Conservation (phyloP, 1,284 basidiomycete species). For the Fomitopsis palustris region DNA sequence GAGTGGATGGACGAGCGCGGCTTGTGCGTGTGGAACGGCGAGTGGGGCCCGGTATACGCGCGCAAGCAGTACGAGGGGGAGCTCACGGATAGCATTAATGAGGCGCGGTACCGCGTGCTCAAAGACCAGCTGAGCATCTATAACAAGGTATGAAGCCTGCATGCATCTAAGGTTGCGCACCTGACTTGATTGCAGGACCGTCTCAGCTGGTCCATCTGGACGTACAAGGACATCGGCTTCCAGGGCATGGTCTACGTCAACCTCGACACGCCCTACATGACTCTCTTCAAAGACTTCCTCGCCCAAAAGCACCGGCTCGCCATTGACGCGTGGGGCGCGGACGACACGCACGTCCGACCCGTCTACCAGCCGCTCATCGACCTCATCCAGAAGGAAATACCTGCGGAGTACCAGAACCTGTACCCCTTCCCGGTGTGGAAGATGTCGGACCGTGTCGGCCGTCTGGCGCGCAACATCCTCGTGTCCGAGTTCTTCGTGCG, state of each 20-base stretch:
- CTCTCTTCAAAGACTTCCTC: slow-evolving; percentile 42
- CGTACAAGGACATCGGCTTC: slow-evolving; percentile 59
- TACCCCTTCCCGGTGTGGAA: slow-evolving; percentile 54
- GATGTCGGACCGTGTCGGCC: slow-evolving; percentile 41
- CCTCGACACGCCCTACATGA: slow-evolving; percentile 46
- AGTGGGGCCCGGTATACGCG: slow-evolving; percentile 71
- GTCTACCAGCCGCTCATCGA: slow-evolving; percentile 57
- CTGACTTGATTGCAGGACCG: slow-evolving; percentile 25
- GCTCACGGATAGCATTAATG: slow-evolving; percentile 61
- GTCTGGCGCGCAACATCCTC: slow-evolving; percentile 57
- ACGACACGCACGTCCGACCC: slow-evolving; percentile 49
- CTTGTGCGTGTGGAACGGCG: slow-evolving; percentile 75
- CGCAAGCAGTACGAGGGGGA: slow-evolving; percentile 54
- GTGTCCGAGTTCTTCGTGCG: slow-evolving; percentile 59
- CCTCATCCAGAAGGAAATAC: slow-evolving; percentile 44
- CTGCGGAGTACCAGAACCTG: slow-evolving; percentile 36
- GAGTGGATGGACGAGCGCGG: slow-evolving; percentile 64
- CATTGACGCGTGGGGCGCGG: slow-evolving; percentile 65
- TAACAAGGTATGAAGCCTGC: slow-evolving; percentile 27
- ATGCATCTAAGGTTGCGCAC: neutral
- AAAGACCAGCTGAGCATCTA: slow-evolving; percentile 49
- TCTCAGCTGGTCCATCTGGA: slow-evolving; percentile 54
- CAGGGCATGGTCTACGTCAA: slow-evolving; percentile 50
- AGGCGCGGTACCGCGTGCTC: slow-evolving; percentile 52
- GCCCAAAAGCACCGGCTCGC: slow-evolving; percentile 62